A percentile compares a stretch with the other conserved stretches of the same genome.
phyloP scores from a whole-genome alignment of 202 grass and related monocot species.

The Panicum virgatum region DNA sequence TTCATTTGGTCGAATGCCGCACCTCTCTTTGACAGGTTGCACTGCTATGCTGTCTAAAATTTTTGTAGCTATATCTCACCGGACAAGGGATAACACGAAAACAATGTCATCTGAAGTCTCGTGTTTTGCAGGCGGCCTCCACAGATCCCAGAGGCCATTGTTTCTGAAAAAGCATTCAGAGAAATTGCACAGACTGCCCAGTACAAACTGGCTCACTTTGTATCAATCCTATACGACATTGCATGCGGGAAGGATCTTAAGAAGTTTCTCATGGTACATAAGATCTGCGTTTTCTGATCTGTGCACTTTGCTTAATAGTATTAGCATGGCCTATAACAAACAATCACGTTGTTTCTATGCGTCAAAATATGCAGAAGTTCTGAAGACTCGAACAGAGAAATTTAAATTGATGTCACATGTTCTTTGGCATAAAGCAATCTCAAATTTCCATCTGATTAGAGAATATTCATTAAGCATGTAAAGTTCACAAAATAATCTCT shows the following conservation, averaged over 20 bases:
- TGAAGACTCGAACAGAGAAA: neutral
- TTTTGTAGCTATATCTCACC: neutral
- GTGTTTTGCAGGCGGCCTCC: constrained; percentile 49
- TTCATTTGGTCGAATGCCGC: constrained; percentile 71
- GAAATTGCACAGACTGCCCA: constrained; percentile 52
- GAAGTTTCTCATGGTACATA: constrained; percentile 68
- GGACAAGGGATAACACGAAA: neutral
- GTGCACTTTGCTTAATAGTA: neutral
- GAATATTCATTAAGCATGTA: neutral
- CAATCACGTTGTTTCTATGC: neutral
- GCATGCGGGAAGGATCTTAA: constrained; percentile 82
- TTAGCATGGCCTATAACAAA: neutral
- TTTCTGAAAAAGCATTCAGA: constrained; percentile 65
- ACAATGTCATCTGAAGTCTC: neutral
- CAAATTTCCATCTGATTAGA: neutral
- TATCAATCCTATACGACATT: constrained; percentile 57
- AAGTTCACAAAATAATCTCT: neutral
- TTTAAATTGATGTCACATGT: neutral
- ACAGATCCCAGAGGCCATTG: constrained; percentile 65
- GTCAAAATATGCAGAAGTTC: neutral
- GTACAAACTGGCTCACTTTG: constrained; percentile 41
- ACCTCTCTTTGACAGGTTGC: constrained; percentile 59
- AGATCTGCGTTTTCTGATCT: neutral
- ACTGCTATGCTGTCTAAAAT: neutral
- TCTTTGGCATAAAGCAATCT: neutral